A percentile compares a stretch with the other conserved stretches of the same genome.
Conservation (phyloP, 495 filamentous ascomycete genomes). For the Friedmanniomyces simplex region DNA sequence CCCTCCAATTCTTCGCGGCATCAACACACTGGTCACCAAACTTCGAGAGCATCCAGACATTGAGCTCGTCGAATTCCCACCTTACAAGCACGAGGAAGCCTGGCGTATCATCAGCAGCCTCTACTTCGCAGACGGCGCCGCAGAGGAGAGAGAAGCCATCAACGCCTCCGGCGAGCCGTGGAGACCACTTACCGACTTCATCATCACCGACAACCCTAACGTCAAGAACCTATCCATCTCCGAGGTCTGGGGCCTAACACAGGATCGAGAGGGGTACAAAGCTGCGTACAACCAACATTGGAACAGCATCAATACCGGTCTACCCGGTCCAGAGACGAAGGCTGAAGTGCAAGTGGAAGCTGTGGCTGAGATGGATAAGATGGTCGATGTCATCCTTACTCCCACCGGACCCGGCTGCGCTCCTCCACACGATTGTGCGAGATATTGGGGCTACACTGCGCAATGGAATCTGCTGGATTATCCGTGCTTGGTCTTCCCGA, state of each 20-base stretch:
- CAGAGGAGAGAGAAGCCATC: slow-evolving; percentile 10
- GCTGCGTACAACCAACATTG: slow-evolving; percentile 9
- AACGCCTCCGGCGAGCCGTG: slow-evolving; percentile 19
- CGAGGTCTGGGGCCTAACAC: slow-evolving; percentile 45
- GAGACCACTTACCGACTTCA: slow-evolving; percentile 40
- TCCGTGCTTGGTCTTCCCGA: slow-evolving; percentile 15
- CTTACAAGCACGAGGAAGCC: slow-evolving; percentile 33
- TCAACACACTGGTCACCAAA: slow-evolving; percentile 46
- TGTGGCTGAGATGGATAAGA: background rate
- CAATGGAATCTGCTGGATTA: slow-evolving; percentile 19
- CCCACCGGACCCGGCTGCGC: slow-evolving; percentile 14
- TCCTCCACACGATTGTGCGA: slow-evolving; percentile 5
- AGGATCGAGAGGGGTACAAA: slow-evolving; percentile 10
- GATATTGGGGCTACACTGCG: slow-evolving; percentile 14
- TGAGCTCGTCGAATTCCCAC: slow-evolving; percentile 55
- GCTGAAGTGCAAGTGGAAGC: background rate
- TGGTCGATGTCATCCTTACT: slow-evolving; percentile 52
- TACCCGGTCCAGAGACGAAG: slow-evolving; percentile 8
- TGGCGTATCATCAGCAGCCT: slow-evolving; percentile 11
- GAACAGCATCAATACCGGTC: slow-evolving; percentile 6
- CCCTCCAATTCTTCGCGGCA: slow-evolving; percentile 54
- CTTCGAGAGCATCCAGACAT: slow-evolving; percentile 40
- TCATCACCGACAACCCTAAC: slow-evolving; percentile 41
- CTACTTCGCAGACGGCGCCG: slow-evolving; percentile 18
- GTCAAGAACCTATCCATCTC: slow-evolving; percentile 35